Evolutionary conservation across 1,139 yeast species (phyloP), one percentile per base, ranked within the genome.

Genomic region (Pichia sorboxylosa): DNA sequence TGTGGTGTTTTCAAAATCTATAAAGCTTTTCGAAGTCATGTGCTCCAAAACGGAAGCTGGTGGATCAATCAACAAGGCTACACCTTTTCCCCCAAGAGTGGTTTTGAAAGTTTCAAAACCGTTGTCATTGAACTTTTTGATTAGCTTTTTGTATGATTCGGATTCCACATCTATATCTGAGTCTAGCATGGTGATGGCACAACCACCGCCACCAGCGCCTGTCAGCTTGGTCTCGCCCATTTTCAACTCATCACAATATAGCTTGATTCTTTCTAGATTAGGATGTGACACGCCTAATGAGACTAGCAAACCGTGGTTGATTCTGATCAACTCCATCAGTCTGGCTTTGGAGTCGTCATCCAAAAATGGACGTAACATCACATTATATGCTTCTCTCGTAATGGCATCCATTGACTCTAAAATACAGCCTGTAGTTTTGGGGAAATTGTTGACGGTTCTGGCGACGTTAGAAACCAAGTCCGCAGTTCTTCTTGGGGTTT

Each of bases 171-270:
- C 64, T 7, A 56, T 57, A 9, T 63, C 64, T 31, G 71, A 77
- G 31, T 72, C 63, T 10, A 87, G 64, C 32, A 90, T 60, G 0
- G 97, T 90, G 36, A 92, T 79, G 14, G 96, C 94, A 61, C 99
- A 90, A 1, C 99, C 99, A 28, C 99, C 99, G 14, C 98, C 98
- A 17, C 99, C 99, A 0, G 98, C 98, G 27, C 99, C 99, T 0
- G 98, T 90, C 39, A 90, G 66, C 55, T 90, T 90, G 2, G 99
- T 87, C 38, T 82, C 76, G 6, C 99, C 99, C 23, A 90, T 57
- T 2, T 61, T 51, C 35, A 71, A 51, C 28, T 62, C 64, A 47
- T 80, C 87, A 17, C 82, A 69, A 14, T 74, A 61, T 17, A 70
- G 59, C 45, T 74, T 77, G 30, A 87, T 72, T 33, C 64, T 62